Evolutionary conservation across 331 rosid genomes (phyloP), one percentile per base, ranked within the genome.

Genomic region (Pyracantha coccinea): DNA sequence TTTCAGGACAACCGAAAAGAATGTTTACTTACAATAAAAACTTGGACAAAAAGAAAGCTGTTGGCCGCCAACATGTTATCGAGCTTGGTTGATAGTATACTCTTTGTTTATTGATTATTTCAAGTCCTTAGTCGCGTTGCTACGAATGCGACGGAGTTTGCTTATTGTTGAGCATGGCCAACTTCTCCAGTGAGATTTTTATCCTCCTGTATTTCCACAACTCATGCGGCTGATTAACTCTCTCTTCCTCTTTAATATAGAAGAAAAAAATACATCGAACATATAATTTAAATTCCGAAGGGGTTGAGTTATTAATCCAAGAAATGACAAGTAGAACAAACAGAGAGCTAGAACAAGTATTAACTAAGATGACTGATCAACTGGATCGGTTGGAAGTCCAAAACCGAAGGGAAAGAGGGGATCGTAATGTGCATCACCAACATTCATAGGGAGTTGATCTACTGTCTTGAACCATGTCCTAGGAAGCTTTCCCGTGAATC

Each of bases 391-490:
- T 33, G 87, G 80, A 83, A 89, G 82, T 4, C 91, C 93, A 47
- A 77, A 89, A 27, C 85, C 93, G 75, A 89, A 89, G 50, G 91
- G 91, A 74, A 87, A 89, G 14, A 87, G 73, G 31, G 93, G 89
- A 68, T 89, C 91, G 63, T 87, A 89, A 75, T 89, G 88, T 61
- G 68, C 55, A 60, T 89, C 93, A 41, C 93, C 93, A 67, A 89
- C 88, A 82, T 89, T 89, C 93, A 89, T 87, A 0, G 93, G 93
- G n/a, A 89, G 93, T 71, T 89, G 91, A 20, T 87, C 85, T 44
- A 87, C 84, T 23, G 76, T 81, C 87, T 87, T 89, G 83, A 89
- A 87, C 94, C 94, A 89, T 15, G 93, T 87, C 29, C 87, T 86
- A 35, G 91, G 89, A 53, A 89, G 80, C 87, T 87, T 85, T 45